phyloP scores from a whole-genome alignment of 192 early-diverging fungal species.

The Coemansia sp. region DNA sequence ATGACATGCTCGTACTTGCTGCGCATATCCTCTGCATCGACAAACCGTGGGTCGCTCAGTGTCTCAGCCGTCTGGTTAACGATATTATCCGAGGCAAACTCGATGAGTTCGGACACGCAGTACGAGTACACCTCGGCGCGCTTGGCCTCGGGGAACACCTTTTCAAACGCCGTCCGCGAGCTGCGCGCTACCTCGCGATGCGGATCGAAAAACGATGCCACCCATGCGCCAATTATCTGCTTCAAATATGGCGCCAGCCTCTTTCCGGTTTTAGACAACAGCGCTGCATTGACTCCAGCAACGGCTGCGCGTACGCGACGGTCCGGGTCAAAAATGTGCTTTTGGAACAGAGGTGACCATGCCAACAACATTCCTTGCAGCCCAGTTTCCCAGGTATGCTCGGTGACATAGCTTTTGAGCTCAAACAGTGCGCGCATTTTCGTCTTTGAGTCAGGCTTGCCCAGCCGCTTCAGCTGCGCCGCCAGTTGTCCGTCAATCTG shows the following conservation, averaged over 20 bases:
- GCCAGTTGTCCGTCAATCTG: constrained; percentile 59
- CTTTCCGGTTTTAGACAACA: constrained; percentile 68
- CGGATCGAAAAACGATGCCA: constrained; percentile 77
- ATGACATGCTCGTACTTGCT: constrained; percentile 42
- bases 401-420: constrained; percentile 56
- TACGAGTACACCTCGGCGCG: constrained; percentile 69
- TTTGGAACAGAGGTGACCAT: constrained; percentile 32
- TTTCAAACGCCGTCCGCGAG: constrained; percentile 55
- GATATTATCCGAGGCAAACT: constrained; percentile 64
- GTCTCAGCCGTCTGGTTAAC: constrained; percentile 77
- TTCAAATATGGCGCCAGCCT: constrained; percentile 78
- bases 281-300: constrained; percentile 59
- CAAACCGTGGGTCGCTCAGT: constrained; percentile 58
- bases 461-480: constrained; percentile 77
- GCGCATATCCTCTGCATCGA: constrained; percentile 32
- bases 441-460: constrained; percentile 85
- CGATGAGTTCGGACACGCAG: constrained; percentile 70
- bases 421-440: constrained; percentile 85
- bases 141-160: constrained; percentile 79
- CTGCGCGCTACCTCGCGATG: constrained; percentile 68
- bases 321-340: constrained; percentile 68
- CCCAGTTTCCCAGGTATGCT: constrained; percentile 52
- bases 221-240: constrained; percentile 79
- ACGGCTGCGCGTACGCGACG: constrained; percentile 74
- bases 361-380: constrained; percentile 41